Conservation (phyloP, 2,329 filamentous ascomycete species). For the Ascosphaera aggregata region DNA sequence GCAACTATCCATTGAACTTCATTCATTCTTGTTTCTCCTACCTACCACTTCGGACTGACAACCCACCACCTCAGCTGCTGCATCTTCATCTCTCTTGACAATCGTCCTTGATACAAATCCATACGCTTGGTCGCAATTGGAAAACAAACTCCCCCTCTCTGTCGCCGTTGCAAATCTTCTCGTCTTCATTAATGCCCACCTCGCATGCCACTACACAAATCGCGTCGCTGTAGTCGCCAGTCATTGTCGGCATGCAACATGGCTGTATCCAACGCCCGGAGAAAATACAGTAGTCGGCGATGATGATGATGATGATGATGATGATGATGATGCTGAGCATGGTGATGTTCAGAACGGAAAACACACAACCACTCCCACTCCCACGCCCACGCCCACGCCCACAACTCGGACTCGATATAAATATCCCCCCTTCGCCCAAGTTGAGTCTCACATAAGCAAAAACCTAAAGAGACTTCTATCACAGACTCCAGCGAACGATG, state of each 20-base stretch:
- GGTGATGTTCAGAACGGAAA: conserved; percentile 6
- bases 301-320: not conserved
- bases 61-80: conserved; percentile 18
- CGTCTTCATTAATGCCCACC: conserved; percentile 90
- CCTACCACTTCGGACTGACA: conserved; percentile 2
- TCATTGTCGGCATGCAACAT: conserved; percentile 64
- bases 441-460: conserved; percentile 56
- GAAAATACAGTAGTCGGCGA: not conserved
- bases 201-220: conserved; percentile 84
- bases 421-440: conserved; percentile 71
- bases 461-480: conserved; percentile 53
- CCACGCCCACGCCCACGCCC: conserved; percentile 20
- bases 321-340: conserved; percentile 3
- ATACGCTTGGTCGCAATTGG: conserved; percentile 68
- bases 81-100: conserved; percentile 59
- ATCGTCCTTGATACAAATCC: conserved; percentile 94
- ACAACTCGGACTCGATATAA: no score
- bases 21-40: conserved; percentile 1
- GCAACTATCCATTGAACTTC: no score
- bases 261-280: conserved; percentile 55
- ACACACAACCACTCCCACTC: conserved; percentile 18
- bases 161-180: conserved; percentile 72
- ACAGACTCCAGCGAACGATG: conserved; percentile 41
- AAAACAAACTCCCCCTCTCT: conserved; percentile 51
- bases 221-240: conserved; percentile 80